These are phyloP conservation scores for Gautieria morchelliformis DNA, from an alignment of 768 basidiomycete genomes.

Conservation along the genomic window DNA sequence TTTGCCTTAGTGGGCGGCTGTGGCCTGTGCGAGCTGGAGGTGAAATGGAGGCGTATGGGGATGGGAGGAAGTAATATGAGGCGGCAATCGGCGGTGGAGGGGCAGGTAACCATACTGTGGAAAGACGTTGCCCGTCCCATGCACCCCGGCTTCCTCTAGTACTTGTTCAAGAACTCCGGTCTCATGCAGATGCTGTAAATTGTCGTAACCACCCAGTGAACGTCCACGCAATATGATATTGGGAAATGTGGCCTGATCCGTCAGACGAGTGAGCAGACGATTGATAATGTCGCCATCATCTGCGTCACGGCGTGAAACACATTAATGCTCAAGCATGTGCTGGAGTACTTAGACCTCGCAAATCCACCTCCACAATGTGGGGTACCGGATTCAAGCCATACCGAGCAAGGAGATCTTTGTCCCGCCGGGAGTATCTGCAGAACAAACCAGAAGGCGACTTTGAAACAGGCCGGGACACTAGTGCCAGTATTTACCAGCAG, in stretches of 20 bases:
- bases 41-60: too few species aligned
- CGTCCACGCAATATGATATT: slow-evolving; percentile 61
- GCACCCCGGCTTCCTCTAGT: not conserved
- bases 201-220: slow-evolving; percentile 26
- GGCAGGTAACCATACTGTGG: too few species aligned
- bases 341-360: slow-evolving; percentile 38
- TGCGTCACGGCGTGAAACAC: slow-evolving; percentile 18
- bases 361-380: slow-evolving; percentile 65
- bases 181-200: slow-evolving; percentile 33
- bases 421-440: slow-evolving; percentile 47
- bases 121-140: not conserved
- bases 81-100: too few species aligned
- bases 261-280: slow-evolving; percentile 53
- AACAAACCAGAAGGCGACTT: not conserved
- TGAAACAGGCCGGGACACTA: not conserved
- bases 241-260: slow-evolving; percentile 61
- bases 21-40: too few species aligned
- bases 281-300: slow-evolving; percentile 60
- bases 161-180: slow-evolving; percentile 29
- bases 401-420: slow-evolving; percentile 50
- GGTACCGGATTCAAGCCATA: slow-evolving; percentile 59
- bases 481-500: not conserved
- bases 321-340: not conserved
- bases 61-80: too few species aligned
- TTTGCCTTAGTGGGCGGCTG: too few species aligned